Conservation (phyloP, 345 rosid genomes). For the Heritiera littoralis region DNA sequence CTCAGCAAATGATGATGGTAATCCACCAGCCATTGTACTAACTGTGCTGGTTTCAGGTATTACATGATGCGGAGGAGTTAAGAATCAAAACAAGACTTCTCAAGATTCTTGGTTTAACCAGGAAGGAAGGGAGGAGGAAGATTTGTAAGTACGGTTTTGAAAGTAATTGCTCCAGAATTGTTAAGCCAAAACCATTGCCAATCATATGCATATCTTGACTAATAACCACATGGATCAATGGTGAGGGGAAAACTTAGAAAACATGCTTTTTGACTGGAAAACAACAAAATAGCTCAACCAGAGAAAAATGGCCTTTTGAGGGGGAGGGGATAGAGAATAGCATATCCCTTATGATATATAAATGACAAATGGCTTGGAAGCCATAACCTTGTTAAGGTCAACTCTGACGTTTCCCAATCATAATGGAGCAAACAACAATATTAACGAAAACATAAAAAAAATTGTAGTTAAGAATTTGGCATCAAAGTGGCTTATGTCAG, state of each 20-base stretch:
- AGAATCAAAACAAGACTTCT: background rate
- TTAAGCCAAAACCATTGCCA: no score
- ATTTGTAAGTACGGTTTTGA: background rate
- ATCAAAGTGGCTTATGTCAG: background rate
- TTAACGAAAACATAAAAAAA: no score
- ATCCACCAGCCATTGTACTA: background rate
- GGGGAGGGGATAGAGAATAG: background rate
- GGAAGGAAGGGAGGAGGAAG: background rate
- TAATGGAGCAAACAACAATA: no score
- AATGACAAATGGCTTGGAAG: conserved; percentile 27
- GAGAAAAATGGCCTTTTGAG: background rate
- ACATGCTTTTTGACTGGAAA: no score
- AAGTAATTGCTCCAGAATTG: background rate
- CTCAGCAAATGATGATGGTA: background rate
- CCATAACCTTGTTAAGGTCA: conserved; percentile 8
- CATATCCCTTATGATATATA: conserved; percentile 19
- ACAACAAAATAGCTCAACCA: background rate
- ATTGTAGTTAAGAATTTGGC: no score
- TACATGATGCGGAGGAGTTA: background rate
- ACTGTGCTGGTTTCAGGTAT: background rate
- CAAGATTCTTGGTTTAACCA: background rate
- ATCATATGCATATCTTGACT: no score
- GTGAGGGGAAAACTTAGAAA: no score
- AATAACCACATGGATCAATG: no score
- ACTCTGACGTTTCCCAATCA: background rate